These are phyloP conservation scores for Neurospora hispaniola DNA, from an alignment of 495 filamentous ascomycete genomes.

Conservation along the genomic window DNA sequence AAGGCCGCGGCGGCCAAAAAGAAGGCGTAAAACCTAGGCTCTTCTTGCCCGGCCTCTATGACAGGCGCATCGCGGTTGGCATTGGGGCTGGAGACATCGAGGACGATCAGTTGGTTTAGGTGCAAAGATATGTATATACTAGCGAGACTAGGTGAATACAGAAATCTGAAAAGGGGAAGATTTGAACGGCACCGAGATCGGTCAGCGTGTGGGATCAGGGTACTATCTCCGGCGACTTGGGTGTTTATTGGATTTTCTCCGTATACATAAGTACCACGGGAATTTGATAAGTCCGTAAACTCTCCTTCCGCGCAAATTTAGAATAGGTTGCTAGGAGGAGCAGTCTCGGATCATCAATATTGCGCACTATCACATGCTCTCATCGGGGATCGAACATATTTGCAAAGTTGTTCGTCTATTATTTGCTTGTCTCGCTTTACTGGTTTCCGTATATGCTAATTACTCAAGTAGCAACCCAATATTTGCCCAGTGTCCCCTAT, in stretches of 20 bases:
- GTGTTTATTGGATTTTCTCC: not conserved
- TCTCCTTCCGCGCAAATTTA: not conserved
- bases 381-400: not conserved
- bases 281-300: not conserved
- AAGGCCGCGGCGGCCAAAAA: slow-evolving; percentile 51
- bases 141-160: not conserved
- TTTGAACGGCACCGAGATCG: not conserved
- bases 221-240: not conserved
- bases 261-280: not conserved
- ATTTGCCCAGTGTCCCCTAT: not conserved
- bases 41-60: not conserved
- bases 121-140: not conserved
- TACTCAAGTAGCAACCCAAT: not conserved
- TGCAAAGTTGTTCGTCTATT: not conserved
- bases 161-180: not conserved
- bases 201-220: not conserved
- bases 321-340: not conserved
- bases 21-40: slow-evolving; percentile 32
- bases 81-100: not conserved
- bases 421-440: not conserved
- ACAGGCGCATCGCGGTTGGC: not conserved
- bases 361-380: not conserved
- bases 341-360: not conserved
- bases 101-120: not conserved
- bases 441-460: not conserved